Evolutionary conservation across 495 filamentous ascomycete species (phyloP).

Genomic region (Annulohypoxylon moriforme): DNA sequence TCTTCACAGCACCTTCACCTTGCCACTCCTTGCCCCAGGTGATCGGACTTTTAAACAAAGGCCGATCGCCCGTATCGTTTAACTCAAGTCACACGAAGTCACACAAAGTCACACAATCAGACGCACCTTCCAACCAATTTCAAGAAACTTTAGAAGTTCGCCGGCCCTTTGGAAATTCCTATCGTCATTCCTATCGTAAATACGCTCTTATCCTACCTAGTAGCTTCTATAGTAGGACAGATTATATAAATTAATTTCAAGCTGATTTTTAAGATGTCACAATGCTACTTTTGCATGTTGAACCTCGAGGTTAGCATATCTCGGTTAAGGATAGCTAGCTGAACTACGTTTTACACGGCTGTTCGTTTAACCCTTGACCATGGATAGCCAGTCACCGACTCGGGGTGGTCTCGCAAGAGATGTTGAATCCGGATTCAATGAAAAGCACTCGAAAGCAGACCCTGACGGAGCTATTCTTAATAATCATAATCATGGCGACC

Average conservation of each 20-base stretch:
- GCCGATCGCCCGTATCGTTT: slow-evolving; percentile 12
- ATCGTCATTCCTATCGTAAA: slow-evolving; percentile 5
- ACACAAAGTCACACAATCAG: too few species aligned
- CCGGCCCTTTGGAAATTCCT: slow-evolving; percentile 8
- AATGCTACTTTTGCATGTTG: not conserved
- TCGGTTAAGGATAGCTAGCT: not conserved
- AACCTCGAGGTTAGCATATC: slow-evolving; percentile 11
- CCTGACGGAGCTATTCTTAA: not conserved
- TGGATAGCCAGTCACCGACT: not conserved
- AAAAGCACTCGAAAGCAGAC: not conserved
- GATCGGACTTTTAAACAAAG: slow-evolving; percentile 29
- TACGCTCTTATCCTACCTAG: not conserved
- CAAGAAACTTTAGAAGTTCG: slow-evolving; percentile 1
- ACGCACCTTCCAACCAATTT: not conserved
- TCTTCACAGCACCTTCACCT: not conserved
- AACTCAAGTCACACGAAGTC: not conserved
- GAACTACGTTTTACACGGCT: not conserved
- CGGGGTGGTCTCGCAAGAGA: slow-evolving; percentile 4
- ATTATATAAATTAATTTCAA: slow-evolving; percentile 29
- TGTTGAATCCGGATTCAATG: slow-evolving; percentile 12
- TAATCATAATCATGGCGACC: not conserved
- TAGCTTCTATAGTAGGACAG: not conserved
- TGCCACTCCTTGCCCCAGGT: too few species aligned
- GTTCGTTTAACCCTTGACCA: slow-evolving; percentile 1
- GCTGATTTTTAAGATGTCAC: slow-evolving; percentile 2